These are phyloP conservation scores for Camellia lanceoleosa DNA, from an alignment of 148 eudicot species.

Conservation along the genomic window DNA sequence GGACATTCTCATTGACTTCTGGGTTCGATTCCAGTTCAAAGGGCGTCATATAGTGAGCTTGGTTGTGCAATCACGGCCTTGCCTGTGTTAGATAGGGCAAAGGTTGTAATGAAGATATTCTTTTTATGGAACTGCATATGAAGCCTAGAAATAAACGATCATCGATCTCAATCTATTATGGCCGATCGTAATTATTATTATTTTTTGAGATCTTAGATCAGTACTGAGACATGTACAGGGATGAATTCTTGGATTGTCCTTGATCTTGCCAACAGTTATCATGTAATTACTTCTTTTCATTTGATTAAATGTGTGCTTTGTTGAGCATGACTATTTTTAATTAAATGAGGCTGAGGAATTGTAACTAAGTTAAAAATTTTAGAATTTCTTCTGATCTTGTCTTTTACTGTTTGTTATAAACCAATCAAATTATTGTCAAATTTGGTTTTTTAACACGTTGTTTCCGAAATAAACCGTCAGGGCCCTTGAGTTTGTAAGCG, in stretches of 20 bases:
- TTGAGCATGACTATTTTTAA: conserved; percentile 5
- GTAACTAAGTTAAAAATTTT: neutral
- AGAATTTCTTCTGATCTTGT: neutral
- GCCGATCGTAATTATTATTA: neutral
- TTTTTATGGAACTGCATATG: neutral
- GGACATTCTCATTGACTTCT: neutral
- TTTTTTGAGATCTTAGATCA: neutral
- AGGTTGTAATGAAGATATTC: neutral
- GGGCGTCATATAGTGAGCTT: neutral
- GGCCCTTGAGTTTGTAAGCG: neutral
- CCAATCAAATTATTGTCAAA: too few relatives aligned
- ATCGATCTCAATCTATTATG: neutral
- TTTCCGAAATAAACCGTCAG: too few relatives aligned
- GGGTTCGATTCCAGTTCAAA: neutral
- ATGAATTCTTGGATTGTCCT: conserved; percentile 5
- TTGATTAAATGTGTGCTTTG: neutral
- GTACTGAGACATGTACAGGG: neutral
- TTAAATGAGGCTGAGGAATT: neutral
- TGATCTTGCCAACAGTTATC: neutral
- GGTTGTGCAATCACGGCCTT: neutral
- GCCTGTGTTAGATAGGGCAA: neutral
- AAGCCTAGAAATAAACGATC: neutral
- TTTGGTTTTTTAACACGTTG: too few relatives aligned
- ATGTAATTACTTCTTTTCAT: neutral
- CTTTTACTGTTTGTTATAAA: neutral